phyloP scores from a whole-genome alignment of 495 filamentous ascomycete genomes.

The Aspergillus homomorphus region DNA sequence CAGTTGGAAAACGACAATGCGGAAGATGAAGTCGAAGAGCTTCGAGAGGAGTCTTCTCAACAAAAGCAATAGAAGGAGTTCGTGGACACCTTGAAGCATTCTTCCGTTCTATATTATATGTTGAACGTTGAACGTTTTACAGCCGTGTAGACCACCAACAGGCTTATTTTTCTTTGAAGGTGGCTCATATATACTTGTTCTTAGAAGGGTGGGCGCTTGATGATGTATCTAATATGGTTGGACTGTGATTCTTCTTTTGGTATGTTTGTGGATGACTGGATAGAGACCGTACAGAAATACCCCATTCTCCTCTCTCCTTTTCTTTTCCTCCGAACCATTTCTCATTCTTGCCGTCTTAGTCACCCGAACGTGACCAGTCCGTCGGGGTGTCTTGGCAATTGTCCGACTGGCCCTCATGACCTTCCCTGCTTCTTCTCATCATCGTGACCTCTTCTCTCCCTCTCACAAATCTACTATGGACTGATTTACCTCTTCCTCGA shows the following conservation, averaged over 20 bases:
- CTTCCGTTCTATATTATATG: neutral
- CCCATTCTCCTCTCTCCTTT: constrained; percentile 7
- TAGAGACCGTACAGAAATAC: constrained; percentile 17
- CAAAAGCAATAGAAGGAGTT: constrained; percentile 11
- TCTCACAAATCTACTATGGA: constrained; percentile 10
- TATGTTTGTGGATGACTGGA: constrained; percentile 1
- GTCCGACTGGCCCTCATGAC: constrained; percentile 3
- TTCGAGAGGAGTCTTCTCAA: constrained; percentile 5
- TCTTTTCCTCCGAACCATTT: neutral
- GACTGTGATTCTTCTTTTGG: neutral
- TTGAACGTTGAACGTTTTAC: neutral
- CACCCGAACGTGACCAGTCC: constrained; percentile 14
- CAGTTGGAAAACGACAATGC: constrained; percentile 31
- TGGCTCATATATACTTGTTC: neutral
- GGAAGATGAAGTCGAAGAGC: constrained; percentile 10
- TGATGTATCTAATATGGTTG: constrained; percentile 15
- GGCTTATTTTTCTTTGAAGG: neutral
- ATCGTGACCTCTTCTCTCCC: neutral
- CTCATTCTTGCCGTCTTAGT: neutral
- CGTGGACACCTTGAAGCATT: neutral
- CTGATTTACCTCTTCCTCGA: neutral
- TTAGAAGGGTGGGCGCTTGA: neutral
- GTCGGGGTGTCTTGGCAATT: neutral
- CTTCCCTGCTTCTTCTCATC: neutral
- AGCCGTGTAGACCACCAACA: neutral